phyloP scores from a whole-genome alignment of 2,329 filamentous ascomycete species.

The Bipolaris bicolor region DNA sequence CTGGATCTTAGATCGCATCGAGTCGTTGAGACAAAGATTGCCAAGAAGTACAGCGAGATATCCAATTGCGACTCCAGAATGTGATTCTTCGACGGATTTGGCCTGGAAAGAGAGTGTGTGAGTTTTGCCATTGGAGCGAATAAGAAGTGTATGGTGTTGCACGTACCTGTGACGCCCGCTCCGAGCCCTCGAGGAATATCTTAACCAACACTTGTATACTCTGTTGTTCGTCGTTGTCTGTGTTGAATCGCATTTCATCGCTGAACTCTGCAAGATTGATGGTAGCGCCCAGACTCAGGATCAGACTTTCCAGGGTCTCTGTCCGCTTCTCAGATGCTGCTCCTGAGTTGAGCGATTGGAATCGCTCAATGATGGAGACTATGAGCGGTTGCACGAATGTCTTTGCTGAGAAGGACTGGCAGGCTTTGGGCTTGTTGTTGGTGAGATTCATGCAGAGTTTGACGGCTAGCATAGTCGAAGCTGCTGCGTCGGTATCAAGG shows the following conservation, averaged over 20 bases:
- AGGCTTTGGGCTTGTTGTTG: slow-evolving; percentile 76
- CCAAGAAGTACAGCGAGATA: slow-evolving; percentile 86
- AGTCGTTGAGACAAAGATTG: slow-evolving; percentile 70
- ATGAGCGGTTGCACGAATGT: slow-evolving; percentile 57
- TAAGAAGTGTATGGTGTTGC: background rate
- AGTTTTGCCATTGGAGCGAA: slow-evolving; percentile 11
- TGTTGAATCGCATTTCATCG: slow-evolving; percentile 57
- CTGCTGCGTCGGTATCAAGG: slow-evolving; percentile 24
- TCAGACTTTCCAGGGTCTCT: slow-evolving; percentile 67
- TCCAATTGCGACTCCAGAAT: slow-evolving; percentile 81
- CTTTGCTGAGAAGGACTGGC: slow-evolving; percentile 67
- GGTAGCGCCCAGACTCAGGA: slow-evolving; percentile 79
- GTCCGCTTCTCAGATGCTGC: slow-evolving; percentile 61
- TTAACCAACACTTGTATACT: slow-evolving; percentile 66
- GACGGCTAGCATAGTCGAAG: slow-evolving; percentile 57
- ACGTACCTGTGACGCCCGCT: slow-evolving; percentile 71
- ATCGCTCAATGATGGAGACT: slow-evolving; percentile 36
- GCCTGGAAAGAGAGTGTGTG: slow-evolving; percentile 49
- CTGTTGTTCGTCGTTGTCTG: slow-evolving; percentile 45
- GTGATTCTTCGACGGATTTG: slow-evolving; percentile 68
- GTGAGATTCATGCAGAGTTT: slow-evolving; percentile 84
- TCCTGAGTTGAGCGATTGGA: slow-evolving; percentile 27
- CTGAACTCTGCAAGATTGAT: slow-evolving; percentile 89
- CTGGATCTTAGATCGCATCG: slow-evolving; percentile 53
- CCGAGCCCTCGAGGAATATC: slow-evolving; percentile 71